Base-by-base conservation (phyloP, 2,329 filamentous ascomycete genomes). In the Pseudogymnoascus verrucosus region DNA sequence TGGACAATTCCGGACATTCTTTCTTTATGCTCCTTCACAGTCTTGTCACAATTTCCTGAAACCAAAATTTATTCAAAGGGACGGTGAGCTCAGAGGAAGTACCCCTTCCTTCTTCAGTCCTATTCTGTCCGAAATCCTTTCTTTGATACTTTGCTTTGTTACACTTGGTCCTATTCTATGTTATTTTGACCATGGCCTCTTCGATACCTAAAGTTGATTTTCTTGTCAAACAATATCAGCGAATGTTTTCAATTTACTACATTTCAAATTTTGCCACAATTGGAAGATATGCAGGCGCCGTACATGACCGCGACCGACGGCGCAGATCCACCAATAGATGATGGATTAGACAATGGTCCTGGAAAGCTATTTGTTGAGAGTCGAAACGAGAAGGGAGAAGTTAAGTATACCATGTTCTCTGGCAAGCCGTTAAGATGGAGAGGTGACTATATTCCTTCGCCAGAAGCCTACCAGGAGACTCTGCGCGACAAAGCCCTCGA, bases 111-210 rank as follows among this genome's bases (percentile, higher is more conserved):
- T 19, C 28, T 34, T 57, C 28, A 28, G 28, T 57, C 28, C n/a
- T 19, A 36, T 57, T 57, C 51, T 34, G 16, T 57, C n/a, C 10
- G 16, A 36, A 34, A n/a, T 5, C 11, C 28, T 57, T 57, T 36
- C 51, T 57, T 57, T 34, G 21, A 21, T 36, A 36, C 10, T 34
- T 57, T 36, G 51, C 51, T 57, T 57, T 57, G 51, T 57, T 57
- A 57, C 51, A 57, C 51, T 36, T 57, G 51, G 16, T 34, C 28
- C 28, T 36, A 57, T 34, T 57, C 51, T 57, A 57, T 36, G 28
- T 57, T 57, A 57, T 57, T 57, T 51, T 57, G 51, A 57, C 28
- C n/a, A 57, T 36, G 51, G 28, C 51, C 51, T 19, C 51, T 57
- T 34, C 51, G 36, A 57, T 34, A 57, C 51, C 28, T 57, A 14